phyloP scores from a whole-genome alignment of 192 early-diverging fungal genomes.

The Globomyces pollinis-pini region DNA sequence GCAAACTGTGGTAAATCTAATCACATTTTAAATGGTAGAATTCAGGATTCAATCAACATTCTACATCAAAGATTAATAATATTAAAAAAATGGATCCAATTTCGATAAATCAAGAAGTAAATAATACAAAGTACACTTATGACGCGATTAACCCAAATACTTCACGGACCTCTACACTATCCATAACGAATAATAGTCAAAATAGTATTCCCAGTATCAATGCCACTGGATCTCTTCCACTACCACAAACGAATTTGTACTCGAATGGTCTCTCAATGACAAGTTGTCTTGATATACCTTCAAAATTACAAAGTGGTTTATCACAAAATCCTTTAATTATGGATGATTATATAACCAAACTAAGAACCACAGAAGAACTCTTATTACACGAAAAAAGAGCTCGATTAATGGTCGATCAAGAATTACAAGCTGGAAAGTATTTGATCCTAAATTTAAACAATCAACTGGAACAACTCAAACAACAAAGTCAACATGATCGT shows the following conservation, averaged over 20 bases:
- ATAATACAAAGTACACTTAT: too few species aligned
- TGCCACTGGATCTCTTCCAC: not conserved
- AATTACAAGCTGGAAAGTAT: slow-evolving; percentile 3
- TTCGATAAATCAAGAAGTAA: too few species aligned
- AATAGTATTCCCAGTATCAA: not conserved
- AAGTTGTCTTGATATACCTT: not conserved
- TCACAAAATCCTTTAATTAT: not conserved
- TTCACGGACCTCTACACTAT: not conserved
- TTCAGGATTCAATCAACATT: too few species aligned
- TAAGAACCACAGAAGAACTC: not conserved
- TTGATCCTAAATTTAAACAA: not conserved
- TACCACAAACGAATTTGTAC: too few species aligned
- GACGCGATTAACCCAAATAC: not conserved
- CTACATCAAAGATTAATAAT: too few species aligned
- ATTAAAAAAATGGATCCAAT: too few species aligned
- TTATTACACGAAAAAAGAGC: slow-evolving; percentile 2
- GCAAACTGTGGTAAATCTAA: not conserved
- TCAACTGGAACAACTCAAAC: too few species aligned
- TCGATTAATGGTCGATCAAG: not conserved
- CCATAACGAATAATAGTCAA: not conserved
- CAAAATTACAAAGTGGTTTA: not conserved
- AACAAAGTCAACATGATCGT: too few species aligned
- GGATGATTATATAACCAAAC: not conserved
- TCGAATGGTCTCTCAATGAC: too few species aligned
- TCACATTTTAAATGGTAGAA: not conserved